Conservation (phyloP, 1,284 basidiomycete species). For the Tetrapyrgos nigripes region DNA sequence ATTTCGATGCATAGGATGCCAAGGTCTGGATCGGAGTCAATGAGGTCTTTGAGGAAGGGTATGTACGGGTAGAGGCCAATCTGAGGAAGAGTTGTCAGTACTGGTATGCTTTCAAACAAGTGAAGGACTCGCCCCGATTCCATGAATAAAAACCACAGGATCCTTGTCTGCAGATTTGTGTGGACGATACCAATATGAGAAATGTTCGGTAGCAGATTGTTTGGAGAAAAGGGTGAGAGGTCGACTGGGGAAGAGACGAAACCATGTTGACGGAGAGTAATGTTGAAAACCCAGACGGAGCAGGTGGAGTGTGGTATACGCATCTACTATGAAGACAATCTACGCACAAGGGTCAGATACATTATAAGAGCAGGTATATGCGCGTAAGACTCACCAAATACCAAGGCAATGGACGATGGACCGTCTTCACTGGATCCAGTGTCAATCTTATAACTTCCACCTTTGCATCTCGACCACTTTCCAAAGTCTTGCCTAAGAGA, state of each 20-base stretch:
- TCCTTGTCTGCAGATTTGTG: constrained; percentile 52
- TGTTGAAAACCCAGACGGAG: constrained; percentile 57
- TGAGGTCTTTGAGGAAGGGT: constrained; percentile 52
- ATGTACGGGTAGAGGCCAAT: constrained; percentile 67
- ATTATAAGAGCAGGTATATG: background rate
- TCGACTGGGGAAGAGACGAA: constrained; percentile 59
- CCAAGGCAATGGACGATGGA: constrained; percentile 68
- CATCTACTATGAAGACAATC: constrained; percentile 62
- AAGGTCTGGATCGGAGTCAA: constrained; percentile 46
- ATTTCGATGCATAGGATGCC: constrained; percentile 66
- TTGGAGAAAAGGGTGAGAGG: constrained; percentile 51
- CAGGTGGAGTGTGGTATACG: constrained; percentile 46
- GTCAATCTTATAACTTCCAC: constrained; percentile 57
- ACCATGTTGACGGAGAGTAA: constrained; percentile 46
- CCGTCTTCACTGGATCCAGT: constrained; percentile 57
- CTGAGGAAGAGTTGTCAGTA: constrained; percentile 32
- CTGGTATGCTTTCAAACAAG: background rate
- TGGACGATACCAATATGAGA: constrained; percentile 71
- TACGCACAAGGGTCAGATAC: constrained; percentile 30
- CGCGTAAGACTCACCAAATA: constrained; percentile 52
- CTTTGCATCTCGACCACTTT: constrained; percentile 40
- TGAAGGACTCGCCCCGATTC: constrained; percentile 59
- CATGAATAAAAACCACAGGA: constrained; percentile 68
- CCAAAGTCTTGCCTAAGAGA: constrained; percentile 44
- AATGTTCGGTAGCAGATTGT: constrained; percentile 40